A percentile compares a stretch with the other conserved stretches of the same genome.
phyloP scores from a whole-genome alignment of 2,329 filamentous ascomycete species.

The Zasmidium cellare region DNA sequence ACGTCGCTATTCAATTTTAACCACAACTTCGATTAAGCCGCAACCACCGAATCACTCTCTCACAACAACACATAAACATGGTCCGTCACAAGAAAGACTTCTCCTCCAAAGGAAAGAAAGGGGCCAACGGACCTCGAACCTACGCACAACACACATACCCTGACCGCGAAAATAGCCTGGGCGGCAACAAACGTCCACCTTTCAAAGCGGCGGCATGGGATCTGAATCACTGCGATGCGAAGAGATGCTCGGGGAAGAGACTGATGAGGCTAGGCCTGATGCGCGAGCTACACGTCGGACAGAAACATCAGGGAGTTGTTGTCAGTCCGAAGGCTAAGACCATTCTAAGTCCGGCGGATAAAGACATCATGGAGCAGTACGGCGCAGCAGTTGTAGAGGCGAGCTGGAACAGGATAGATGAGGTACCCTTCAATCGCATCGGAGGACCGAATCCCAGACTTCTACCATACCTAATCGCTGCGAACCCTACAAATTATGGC shows the following conservation, averaged over 20 bases:
- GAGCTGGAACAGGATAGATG: constrained; percentile 89
- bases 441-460: constrained; percentile 90
- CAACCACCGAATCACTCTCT: not conserved
- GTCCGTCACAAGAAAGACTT: constrained; percentile 89
- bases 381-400: constrained; percentile 96
- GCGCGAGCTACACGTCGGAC: constrained; percentile 87
- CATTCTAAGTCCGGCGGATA: constrained; percentile 80
- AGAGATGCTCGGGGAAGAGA: constrained; percentile 92
- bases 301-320: constrained; percentile 88
- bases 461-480: constrained; percentile 91
- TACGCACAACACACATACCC: constrained; percentile 33
- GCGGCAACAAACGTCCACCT: constrained; percentile 44
- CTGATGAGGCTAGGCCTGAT: constrained; percentile 91
- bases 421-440: constrained; percentile 88
- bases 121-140: constrained; percentile 35
- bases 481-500: constrained; percentile 96
- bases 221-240: constrained; percentile 94
- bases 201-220: constrained; percentile 99
- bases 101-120: constrained; percentile 71
- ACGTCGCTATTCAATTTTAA: not conserved
- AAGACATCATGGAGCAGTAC: constrained; percentile 76
- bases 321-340: constrained; percentile 93
- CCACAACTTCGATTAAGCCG: too few relatives aligned
- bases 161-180: constrained; percentile 26
- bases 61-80: constrained; percentile 8